phyloP scores from a whole-genome alignment of 257 asterid species.

The Nicotiana knightiana region DNA sequence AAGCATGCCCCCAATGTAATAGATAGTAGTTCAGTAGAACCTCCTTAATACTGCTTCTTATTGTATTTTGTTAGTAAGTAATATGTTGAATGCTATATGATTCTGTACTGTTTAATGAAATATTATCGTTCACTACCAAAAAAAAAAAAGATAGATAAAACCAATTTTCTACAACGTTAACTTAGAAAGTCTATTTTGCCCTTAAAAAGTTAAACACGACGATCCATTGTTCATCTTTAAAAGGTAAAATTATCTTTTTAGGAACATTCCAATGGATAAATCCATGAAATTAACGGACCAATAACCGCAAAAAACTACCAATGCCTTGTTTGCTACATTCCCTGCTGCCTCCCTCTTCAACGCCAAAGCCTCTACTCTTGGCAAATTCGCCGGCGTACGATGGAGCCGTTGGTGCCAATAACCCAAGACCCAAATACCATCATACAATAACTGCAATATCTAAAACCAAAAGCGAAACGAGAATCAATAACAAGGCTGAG shows the following conservation, averaged over 20 bases:
- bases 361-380: constrained; percentile 15
- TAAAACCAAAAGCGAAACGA: constrained; percentile 18
- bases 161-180: not conserved
- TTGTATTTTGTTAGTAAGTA: no score
- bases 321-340: constrained; percentile 34
- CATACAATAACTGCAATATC: constrained; percentile 7
- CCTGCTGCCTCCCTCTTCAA: constrained; percentile 21
- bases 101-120: no score
- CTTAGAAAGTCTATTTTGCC: not conserved
- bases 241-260: not conserved
- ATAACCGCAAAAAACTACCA: not conserved
- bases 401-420: not conserved
- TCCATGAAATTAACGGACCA: not conserved
- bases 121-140: no score
- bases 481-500: constrained; percentile 35
- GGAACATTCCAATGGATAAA: not conserved
- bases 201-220: not conserved
- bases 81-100: no score
- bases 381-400: constrained; percentile 22
- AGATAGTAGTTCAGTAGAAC: no score
- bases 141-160: no score
- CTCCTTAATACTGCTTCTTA: no score
- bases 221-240: no score
- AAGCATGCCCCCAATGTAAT: no score
- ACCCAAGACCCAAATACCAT: constrained; percentile 11